Base-by-base conservation (phyloP, 352 stramenopile species). In the Blastocystis sp. region DNA sequence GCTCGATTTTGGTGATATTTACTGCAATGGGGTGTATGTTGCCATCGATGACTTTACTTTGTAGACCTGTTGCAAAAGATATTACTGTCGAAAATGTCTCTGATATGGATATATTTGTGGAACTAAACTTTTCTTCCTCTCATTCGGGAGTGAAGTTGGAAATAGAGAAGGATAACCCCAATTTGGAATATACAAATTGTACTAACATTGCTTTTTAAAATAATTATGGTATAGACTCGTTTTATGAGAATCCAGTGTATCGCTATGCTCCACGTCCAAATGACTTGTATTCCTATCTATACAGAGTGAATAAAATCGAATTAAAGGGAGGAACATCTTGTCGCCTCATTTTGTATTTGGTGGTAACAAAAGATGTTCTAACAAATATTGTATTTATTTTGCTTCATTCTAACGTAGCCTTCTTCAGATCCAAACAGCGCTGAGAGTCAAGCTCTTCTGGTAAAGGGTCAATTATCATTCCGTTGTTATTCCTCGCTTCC, bases 161-260 rank as follows among this genome's bases (percentile, higher is more conserved):
- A 43, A 85, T 85, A n/a, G 73, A 85, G 56, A 41, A 69, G n/a
- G n/a, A 85, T 7, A 85, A 65, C 24, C 47, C 47, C 18, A 85
- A 85, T 53, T 68, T 34, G 30, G 30, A 65, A 39, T 43, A 65
- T 64, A 26, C 50, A n/a, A 43, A 85, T 1, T 85, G 73, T 85
- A 47, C 53, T 24, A 20, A 2, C 5, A 34, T 65, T 34, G 47
- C 26, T 69, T 81, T 34, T 65, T 9, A 9, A 8, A 7, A 3
- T 68, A 2, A 43, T 45, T 18, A 50, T n/a, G 4, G 24, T 13
- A 6, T 50, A 85, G 73, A 85, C 26, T n/a, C n/a, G 7, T 85
- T 85, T 45, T 26, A 20, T 4, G 53, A 85, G 39, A 54, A 53
- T 65, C 73, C 73, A 24, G 73, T 85, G 9, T 85, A 69, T n/a